These are phyloP conservation scores for Termitomyces titanicus DNA, from an alignment of 768 basidiomycete species.

Conservation along the genomic window DNA sequence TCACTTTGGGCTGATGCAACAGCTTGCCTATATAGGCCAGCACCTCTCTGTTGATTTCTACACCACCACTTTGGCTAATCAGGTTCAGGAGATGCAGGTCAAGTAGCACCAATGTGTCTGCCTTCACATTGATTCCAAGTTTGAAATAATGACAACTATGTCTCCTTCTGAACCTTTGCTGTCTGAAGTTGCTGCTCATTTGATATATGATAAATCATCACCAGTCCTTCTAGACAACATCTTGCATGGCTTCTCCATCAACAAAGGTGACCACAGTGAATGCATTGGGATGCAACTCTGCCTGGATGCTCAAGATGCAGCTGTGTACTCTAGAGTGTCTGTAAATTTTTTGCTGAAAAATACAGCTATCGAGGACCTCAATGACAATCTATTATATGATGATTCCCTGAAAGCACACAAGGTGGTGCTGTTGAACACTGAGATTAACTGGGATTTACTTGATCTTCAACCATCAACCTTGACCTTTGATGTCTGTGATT, in stretches of 20 bases:
- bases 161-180: constrained; percentile 24
- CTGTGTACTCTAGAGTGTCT: neutral
- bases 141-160: constrained; percentile 16
- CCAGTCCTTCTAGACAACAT: neutral
- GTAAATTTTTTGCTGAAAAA: neutral
- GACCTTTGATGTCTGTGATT: neutral
- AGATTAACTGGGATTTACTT: no score
- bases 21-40: constrained; percentile 19
- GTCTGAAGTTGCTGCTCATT: constrained; percentile 19
- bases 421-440: no score
- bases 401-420: no score
- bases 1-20: constrained; percentile 2
- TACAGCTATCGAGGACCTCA: neutral
- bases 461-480: no score
- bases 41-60: constrained; percentile 27
- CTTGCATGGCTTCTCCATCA: constrained; percentile 10
- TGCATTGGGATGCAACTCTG: no score
- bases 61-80: constrained; percentile 9
- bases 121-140: constrained; percentile 14
- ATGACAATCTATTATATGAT: neutral
- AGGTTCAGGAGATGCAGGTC: constrained; percentile 22
- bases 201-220: constrained; percentile 5
- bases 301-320: constrained; percentile 17
- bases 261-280: constrained; percentile 21
- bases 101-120: constrained; percentile 29